Conservation (phyloP, 139 green algal species). For the Gonium pectorale region DNA sequence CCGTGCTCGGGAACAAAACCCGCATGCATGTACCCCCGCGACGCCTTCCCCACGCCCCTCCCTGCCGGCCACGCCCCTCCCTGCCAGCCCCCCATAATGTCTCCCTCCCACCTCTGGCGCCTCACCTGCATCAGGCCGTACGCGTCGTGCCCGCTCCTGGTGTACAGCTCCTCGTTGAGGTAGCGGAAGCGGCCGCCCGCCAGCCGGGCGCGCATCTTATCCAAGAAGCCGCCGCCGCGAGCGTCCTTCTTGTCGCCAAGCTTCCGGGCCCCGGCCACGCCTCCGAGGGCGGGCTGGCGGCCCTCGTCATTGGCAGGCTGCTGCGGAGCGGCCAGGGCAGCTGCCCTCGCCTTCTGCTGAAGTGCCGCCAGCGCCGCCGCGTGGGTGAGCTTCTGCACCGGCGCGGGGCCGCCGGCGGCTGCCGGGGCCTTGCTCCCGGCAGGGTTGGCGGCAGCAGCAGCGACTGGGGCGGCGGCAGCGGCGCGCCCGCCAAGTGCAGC, state of each 20-base stretch:
- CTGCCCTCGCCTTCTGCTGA: neutral
- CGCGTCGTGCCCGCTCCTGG: constrained; percentile 69
- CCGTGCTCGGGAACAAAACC: too few relatives aligned
- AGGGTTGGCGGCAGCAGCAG: neutral
- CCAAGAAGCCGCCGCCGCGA: constrained; percentile 60
- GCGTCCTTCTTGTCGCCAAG: constrained; percentile 20
- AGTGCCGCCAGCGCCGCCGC: constrained; percentile 7
- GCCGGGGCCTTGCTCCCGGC: neutral
- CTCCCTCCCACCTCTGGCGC: too few relatives aligned
- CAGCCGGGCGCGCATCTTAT: constrained; percentile 80
- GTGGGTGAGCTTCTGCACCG: constrained; percentile 19
- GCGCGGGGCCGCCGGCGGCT: neutral
- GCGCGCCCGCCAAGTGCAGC: neutral
- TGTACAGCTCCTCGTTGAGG: constrained; percentile 98
- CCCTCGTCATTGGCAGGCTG: neutral
- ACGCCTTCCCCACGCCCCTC: too few relatives aligned
- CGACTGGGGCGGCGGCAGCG: neutral
- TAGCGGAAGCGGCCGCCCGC: constrained; percentile 89
- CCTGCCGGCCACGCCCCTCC: too few relatives aligned
- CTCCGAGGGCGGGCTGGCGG: neutral
- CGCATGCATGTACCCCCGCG: too few relatives aligned
- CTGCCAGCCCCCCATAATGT: too few relatives aligned
- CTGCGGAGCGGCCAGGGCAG: neutral
- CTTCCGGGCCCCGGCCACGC: neutral
- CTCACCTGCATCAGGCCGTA: constrained; percentile 72